Base-by-base conservation (phyloP, 2,329 filamentous ascomycete species). In the Bretziella fagacearum region DNA sequence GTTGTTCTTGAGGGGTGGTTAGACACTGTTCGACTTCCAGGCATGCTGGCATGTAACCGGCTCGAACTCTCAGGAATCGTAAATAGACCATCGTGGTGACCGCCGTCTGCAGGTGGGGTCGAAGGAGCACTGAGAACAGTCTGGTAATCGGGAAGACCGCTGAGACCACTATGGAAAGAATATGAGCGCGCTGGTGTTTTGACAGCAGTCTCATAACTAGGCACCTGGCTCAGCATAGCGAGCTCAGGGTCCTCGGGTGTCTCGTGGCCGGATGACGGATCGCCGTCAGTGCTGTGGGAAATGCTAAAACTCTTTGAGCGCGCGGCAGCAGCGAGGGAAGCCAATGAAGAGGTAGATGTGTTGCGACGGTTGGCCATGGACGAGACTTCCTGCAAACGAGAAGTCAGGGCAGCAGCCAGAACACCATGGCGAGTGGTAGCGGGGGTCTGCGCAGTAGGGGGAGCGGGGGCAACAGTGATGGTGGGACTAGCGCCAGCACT, bases 141-240 rank as follows among this genome's bases (percentile, higher is more conserved):
- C 48, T 70, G 63, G 56, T 86, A 86, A 56, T 82, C 76, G 0
- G 81, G 81, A 4, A 84, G 67, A 10, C 61, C 61, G 20, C 40
- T 43, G 4, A 64, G 59, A 26, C 67, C 66, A 18, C 68, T 67
- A 5, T 67, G 61, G 36, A 66, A 67, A 42, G 64, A 68, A 11
- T 66, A 66, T 27, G 69, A 67, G 44, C 72, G 68, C 13, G 75
- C 71, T 4, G 77, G 74, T 0, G 77, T 74, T 52, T 73, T 74
- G 22, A 85, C 74, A 0, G 82, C 82, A 1, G 82, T 86, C 13
- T 73, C 71, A 58, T 87, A 87, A 48, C 81, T 86, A 1, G 82
- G 82, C 2, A 87, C 81, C 53, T 81, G 81, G 58, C 70, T 81
- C 35, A 86, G 63, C 53, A 77, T 72, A 41, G 72, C 70, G 53